Conservation (phyloP, 345 rosid genomes). For the Moricandia arvensis region DNA sequence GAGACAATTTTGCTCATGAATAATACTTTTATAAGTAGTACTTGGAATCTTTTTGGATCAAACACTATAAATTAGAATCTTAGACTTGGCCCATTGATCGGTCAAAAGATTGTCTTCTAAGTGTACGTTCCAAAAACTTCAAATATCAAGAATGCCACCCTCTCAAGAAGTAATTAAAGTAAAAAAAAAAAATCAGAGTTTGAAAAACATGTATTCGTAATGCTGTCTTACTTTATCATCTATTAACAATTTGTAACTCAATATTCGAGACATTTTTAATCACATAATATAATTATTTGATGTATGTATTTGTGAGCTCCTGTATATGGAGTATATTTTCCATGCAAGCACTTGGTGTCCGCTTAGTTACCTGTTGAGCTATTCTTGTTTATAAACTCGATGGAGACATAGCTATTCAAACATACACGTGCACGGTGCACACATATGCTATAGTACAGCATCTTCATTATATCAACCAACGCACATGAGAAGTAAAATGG, state of each 20-base stretch:
- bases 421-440: constrained; percentile 1
- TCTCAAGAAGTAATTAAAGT: neutral
- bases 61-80: constrained; percentile 26
- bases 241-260: neutral
- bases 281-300: neutral
- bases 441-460: neutral
- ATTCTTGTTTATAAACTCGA: neutral
- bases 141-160: constrained; percentile 3
- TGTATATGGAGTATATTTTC: neutral
- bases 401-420: neutral
- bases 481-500: neutral
- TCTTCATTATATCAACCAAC: neutral
- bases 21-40: constrained; percentile 7
- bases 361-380: neutral
- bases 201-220: neutral
- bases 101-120: constrained; percentile 32
- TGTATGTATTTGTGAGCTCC: neutral
- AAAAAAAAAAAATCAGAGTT: neutral
- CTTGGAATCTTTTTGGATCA: constrained; percentile 23
- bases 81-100: constrained; percentile 33
- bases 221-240: neutral
- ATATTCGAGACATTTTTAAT: neutral
- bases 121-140: constrained; percentile 8
- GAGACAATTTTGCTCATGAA: constrained; percentile 16
- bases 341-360: neutral